Percentiles rank a stretch among this genome's conserved stretches.
These are phyloP conservation scores for Fusarium floridanum DNA, from an alignment of 2,329 filamentous ascomycete species.

Conservation along the genomic window DNA sequence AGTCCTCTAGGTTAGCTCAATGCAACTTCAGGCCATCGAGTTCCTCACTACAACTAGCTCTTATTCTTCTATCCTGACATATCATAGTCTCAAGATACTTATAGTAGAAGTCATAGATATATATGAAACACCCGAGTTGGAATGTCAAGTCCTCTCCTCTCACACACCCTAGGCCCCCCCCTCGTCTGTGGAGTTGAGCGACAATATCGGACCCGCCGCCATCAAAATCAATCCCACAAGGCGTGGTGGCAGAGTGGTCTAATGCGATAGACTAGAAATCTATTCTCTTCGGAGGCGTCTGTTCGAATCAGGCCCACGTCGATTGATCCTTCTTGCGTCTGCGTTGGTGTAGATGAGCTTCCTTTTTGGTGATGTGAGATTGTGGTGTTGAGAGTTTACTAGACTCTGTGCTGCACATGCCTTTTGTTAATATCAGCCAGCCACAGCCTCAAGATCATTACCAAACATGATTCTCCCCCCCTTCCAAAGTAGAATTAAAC, in stretches of 20 bases:
- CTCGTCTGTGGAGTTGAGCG: not conserved
- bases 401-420: not conserved
- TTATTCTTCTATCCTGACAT: not conserved
- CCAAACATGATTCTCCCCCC: not conserved
- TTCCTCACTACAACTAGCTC: not conserved
- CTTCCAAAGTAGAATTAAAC: not conserved
- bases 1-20: not conserved
- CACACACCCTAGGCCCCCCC: not conserved
- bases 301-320: conserved; percentile 47
- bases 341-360: too few relatives aligned
- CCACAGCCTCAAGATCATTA: not conserved
- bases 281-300: conserved; percentile 47
- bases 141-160: not conserved
- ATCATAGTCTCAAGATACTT: not conserved
- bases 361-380: not conserved
- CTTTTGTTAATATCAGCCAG: not conserved
- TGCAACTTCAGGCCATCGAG: not conserved
- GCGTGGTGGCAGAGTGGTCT: conserved; percentile 47
- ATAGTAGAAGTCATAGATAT: not conserved
- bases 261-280: conserved; percentile 49
- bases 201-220: rapidly evolving
- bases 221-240: conserved; percentile 19
- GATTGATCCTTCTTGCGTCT: conserved; percentile 26
- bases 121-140: not conserved
- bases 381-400: not conserved